Evolutionary conservation across 2,329 filamentous ascomycete genomes (phyloP).

Genomic region (Chaetomiaceae sp.): DNA sequence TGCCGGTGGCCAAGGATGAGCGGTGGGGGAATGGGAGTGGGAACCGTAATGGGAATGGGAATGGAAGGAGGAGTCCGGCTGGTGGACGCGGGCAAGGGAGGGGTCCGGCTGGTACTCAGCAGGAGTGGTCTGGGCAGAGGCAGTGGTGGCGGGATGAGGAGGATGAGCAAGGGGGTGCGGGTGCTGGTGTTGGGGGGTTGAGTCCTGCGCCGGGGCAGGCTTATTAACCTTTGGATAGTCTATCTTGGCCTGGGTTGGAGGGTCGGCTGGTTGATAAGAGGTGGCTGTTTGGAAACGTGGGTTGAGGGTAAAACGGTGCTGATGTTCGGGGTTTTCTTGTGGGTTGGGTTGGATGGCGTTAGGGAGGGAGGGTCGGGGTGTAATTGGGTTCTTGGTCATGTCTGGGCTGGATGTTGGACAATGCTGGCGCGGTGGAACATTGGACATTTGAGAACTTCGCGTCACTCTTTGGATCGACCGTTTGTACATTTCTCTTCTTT

Average conservation of each 20-base stretch:
- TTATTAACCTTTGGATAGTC: slow-evolving; percentile 31
- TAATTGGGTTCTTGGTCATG: too few relatives aligned
- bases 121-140: neutral
- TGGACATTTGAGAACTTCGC: neutral
- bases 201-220: slow-evolving; percentile 45
- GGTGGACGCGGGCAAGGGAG: slow-evolving; percentile 13
- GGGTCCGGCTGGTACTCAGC: neutral
- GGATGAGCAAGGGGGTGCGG: too few relatives aligned
- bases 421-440: neutral
- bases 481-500: slow-evolving; percentile 5
- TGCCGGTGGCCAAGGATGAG: neutral
- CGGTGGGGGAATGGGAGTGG: neutral
- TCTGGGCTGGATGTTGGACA: neutral
- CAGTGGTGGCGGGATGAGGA: slow-evolving; percentile 29
- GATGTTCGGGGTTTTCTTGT: neutral
- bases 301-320: neutral
- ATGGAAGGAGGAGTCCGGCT: neutral
- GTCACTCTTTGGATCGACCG: slow-evolving; percentile 9
- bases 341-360: neutral
- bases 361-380: too few relatives aligned
- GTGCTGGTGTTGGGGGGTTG: slow-evolving; percentile 43
- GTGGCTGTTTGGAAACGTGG: neutral
- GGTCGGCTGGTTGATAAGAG: neutral
- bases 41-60: neutral
- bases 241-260: neutral